Base-by-base conservation (phyloP, 1,139 yeast genomes). In the Pichia norvegensis region DNA sequence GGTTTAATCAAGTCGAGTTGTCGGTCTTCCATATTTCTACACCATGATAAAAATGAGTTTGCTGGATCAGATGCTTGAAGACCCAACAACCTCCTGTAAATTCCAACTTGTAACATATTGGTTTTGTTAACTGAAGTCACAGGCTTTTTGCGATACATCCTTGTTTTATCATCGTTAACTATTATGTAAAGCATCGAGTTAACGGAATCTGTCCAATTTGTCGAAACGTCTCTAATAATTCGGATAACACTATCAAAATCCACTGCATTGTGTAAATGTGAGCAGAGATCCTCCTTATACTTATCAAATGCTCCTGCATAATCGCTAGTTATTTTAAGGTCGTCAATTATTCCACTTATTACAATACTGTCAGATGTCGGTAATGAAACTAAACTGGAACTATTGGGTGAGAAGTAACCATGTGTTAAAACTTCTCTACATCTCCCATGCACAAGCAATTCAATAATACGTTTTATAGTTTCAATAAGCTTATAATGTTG, bases 331-430 rank as follows among this genome's bases (percentile, higher is more conserved):
- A 59, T 52, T 27, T 47, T 56, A 46, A 82, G 54, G 46, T 73
- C 70, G 59, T 83, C 92, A 21, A 81, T 72, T 2, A 82, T 65
- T 1, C 88, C 90, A 56, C 85, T 79, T 5, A 81, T 68, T 21
- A 79, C 40, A n/a, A 55, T 49, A 29, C 49, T 45, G 11, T 49
- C 43, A 2, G 40, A 29, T 2, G 33, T 2, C 10, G 38, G n/a
- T 5, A 40, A 29, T 10, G 10, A 3, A 0, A 27, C 29, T 21
- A 37, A 19, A 10, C 38, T 33, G 2, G 42, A 25, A 2, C 40
- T 33, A 11, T 17, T 17, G 22, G 38, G 36, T 38, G 54, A 47
- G 38, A 47, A 52, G 52, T 72, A 76, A 3, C 76, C 76, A 59
- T 79, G 83, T 6, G 79, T 72, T 44, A 78, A 60, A 5, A 82